These are phyloP conservation scores for Mimosa bimucronata DNA, from an alignment of 306 rosid genomes.

Conservation along the genomic window DNA sequence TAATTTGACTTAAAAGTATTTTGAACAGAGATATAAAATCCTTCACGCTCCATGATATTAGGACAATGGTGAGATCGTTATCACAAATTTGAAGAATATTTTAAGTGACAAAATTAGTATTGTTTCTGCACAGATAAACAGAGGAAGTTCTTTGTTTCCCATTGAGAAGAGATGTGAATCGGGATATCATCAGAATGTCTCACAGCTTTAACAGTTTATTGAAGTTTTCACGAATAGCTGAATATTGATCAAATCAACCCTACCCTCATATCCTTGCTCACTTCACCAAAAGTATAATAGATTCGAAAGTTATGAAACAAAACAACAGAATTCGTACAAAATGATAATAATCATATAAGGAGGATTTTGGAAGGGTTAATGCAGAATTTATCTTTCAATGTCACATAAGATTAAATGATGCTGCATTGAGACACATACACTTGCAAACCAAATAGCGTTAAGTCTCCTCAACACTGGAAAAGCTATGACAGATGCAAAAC, in stretches of 20 bases:
- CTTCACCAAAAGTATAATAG: not conserved
- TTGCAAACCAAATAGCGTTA: constrained; percentile 5
- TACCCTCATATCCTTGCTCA: not conserved
- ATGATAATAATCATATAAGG: not conserved
- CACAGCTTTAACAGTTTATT: not conserved
- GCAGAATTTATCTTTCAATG: not conserved
- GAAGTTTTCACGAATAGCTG: not conserved
- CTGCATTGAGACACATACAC: not conserved
- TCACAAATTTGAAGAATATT: not conserved
- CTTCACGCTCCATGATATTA: not conserved
- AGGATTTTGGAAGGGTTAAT: not conserved
- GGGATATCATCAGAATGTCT: not conserved
- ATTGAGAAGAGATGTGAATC: constrained; percentile 9
- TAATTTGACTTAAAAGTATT: not conserved
- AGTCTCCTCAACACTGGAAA: constrained; percentile 9
- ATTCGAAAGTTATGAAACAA: not conserved
- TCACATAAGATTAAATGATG: not conserved
- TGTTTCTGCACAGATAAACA: constrained; percentile 20
- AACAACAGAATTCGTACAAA: not conserved
- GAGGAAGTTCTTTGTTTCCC: constrained; percentile 20
- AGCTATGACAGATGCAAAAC: not conserved
- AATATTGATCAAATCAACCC: not conserved
- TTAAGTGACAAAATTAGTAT: not conserved
- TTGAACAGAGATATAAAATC: not conserved
- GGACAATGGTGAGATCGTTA: not conserved